Evolutionary conservation across 495 filamentous ascomycete species (phyloP), one percentile per base, ranked within the genome.

Genomic region (Saxispiralis lemnorum): DNA sequence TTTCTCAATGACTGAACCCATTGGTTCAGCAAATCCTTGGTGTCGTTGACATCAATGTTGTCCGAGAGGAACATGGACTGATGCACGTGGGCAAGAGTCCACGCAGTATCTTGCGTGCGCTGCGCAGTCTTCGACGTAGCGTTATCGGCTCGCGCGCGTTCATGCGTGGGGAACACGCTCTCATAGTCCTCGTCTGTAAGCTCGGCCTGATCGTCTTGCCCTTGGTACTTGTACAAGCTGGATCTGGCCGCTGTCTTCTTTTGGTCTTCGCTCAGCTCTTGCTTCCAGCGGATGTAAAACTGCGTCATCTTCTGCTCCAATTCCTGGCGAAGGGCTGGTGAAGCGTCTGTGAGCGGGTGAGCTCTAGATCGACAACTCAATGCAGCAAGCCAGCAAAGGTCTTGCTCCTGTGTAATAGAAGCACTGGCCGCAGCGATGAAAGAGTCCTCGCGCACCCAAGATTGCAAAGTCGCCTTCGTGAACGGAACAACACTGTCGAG

Each of bases 221-320:
- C 88, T 49, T 71, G 71, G 60, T 84, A 94, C 11, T 74, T 76
- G 59, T 88, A 99, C 17, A 88, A 55, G 38, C 83, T 80, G 12
- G 66, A 71, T 49, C 80, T 82, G 16, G 71, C 66, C 10, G 81
- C 73, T 44, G 76, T 74, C 42, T 78, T 68, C 53, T 76, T 72
- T 54, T 81, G 76, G 48, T 93, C 85, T 20, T 75, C 66, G 30
- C 71, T 68, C 12, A 92, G 69, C 53, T 78, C 73, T 31, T 66
- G 63, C 52, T 74, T 81, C 87, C 87, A 99, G 18, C 82, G 63
- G 35, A 69, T 59, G 54, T 88, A 89, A 59, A 88, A 75, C 7
- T 62, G 60, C 32, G 79, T 68, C 35, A 88, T 73, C n/a, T 33
- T 17, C 4, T 41, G 33, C 13, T 46, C 42, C 7, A 48, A 34